phyloP scores from a whole-genome alignment of 2,329 filamentous ascomycete genomes.

The Raffaelea arxii region DNA sequence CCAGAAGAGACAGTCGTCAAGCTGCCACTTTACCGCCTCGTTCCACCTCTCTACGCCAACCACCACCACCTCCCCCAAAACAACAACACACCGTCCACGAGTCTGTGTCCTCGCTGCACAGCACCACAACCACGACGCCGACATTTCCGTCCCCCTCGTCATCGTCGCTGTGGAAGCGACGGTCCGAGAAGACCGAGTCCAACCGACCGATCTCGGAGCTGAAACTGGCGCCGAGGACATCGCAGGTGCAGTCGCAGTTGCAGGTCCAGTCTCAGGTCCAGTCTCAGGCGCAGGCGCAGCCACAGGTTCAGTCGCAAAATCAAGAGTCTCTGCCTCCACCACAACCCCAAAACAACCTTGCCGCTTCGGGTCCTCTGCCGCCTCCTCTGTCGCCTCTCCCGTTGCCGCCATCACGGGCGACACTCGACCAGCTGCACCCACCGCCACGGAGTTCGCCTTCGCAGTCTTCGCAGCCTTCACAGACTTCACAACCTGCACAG shows the following conservation, averaged over 20 bases:
- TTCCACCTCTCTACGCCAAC: too few relatives aligned
- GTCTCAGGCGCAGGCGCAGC: conserved; percentile 7
- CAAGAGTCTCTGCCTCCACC: background rate
- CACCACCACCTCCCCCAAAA: too few relatives aligned
- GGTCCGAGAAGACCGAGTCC: conserved; percentile 39
- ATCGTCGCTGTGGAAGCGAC: conserved; percentile 37
- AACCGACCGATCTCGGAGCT: conserved; percentile 37
- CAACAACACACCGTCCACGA: background rate
- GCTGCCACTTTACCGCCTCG: too few relatives aligned
- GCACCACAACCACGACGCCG: background rate
- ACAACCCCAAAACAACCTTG: background rate
- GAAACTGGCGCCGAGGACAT: conserved; percentile 28
- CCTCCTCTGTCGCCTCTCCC: conserved; percentile 10
- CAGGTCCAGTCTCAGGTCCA: background rate
- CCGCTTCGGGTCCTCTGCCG: conserved; percentile 2
- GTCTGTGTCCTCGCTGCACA: background rate
- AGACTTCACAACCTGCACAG: background rate
- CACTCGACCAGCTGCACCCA: conserved; percentile 3
- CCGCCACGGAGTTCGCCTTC: conserved; percentile 3
- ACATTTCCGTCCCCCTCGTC: conserved; percentile 10
- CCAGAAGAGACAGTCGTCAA: too few relatives aligned
- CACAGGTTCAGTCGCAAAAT: conserved; percentile 7
- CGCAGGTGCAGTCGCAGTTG: background rate
- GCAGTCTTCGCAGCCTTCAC: background rate
- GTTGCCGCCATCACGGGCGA: conserved; percentile 1